Evolutionary conservation across 805 yeast genomes (phyloP).

Genomic region (Teunomyces cretensis): DNA sequence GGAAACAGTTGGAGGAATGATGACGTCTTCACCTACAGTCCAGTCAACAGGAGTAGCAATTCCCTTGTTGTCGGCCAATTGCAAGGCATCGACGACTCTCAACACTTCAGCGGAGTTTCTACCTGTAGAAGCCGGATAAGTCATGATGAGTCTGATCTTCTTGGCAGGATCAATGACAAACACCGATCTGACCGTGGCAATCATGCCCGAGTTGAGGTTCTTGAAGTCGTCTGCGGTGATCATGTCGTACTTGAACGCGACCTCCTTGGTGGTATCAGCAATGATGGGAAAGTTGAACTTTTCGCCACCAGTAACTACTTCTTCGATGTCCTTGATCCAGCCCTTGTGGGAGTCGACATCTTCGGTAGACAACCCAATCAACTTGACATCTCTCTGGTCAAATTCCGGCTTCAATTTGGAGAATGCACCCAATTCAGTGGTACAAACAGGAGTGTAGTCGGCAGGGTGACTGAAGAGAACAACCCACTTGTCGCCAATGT

Average conservation of each 20-base stretch:
- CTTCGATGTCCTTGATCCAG: constrained; percentile 75
- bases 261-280: constrained; percentile 62
- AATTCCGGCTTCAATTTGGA: constrained; percentile 72
- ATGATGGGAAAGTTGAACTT: constrained; percentile 63
- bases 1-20: constrained; percentile 64
- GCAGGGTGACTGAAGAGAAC: constrained; percentile 75
- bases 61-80: constrained; percentile 59
- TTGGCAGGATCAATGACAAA: constrained; percentile 69
- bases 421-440: constrained; percentile 77
- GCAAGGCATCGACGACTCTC: constrained; percentile 69
- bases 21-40: constrained; percentile 73
- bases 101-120: constrained; percentile 75
- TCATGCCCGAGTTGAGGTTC: constrained; percentile 63
- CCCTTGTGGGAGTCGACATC: constrained; percentile 57
- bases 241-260: constrained; percentile 67
- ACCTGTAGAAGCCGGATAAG: constrained; percentile 75
- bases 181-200: constrained; percentile 69
- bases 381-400: constrained; percentile 59
- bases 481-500: constrained; percentile 60
- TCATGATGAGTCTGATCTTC: constrained; percentile 58
- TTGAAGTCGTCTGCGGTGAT: constrained; percentile 68
- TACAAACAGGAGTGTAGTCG: constrained; percentile 78
- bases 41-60: constrained; percentile 72
- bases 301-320: constrained; percentile 53
- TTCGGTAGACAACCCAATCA: constrained; percentile 70